Evolutionary conservation across 352 stramenopile genomes (phyloP).

Genomic region (Elongisporangium prolatum): DNA sequence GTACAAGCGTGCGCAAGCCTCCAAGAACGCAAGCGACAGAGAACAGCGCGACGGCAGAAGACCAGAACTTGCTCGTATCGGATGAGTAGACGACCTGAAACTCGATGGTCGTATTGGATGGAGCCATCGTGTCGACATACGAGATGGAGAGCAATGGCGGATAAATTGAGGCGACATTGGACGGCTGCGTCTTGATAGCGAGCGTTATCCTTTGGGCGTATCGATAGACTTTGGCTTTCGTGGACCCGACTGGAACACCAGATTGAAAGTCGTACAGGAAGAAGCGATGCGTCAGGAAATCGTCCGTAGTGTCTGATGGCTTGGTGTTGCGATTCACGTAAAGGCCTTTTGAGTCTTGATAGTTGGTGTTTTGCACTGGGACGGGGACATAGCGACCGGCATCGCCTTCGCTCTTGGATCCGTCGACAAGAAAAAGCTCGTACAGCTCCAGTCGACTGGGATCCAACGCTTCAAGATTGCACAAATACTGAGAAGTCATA

Average conservation of each 20-base stretch:
- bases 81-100: constrained; percentile 89
- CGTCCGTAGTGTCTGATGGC: constrained; percentile 53
- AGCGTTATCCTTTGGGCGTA: constrained; percentile 76
- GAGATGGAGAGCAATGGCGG: constrained; percentile 70
- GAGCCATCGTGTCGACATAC: constrained; percentile 56
- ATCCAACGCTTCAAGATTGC: constrained; percentile 54
- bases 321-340: constrained; percentile 76
- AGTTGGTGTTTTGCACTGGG: constrained; percentile 85
- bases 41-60: constrained; percentile 67
- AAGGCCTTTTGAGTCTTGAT: constrained; percentile 53
- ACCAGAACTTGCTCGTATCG: constrained; percentile 74
- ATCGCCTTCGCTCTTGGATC: constrained; percentile 38
- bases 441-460: constrained; percentile 63
- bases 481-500: constrained; percentile 50
- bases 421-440: constrained; percentile 90
- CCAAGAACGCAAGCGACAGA: constrained; percentile 53
- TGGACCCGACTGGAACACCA: constrained; percentile 40
- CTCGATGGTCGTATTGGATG: constrained; percentile 19
- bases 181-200: constrained; percentile 43
- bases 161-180: constrained; percentile 51
- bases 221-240: constrained; percentile 45
- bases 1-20: constrained; percentile 51
- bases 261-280: constrained; percentile 89
- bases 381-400: constrained; percentile 73
- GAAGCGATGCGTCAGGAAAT: constrained; percentile 89